Base-by-base conservation (phyloP, 345 rosid species). In the Pseudoturritis turrita region DNA sequence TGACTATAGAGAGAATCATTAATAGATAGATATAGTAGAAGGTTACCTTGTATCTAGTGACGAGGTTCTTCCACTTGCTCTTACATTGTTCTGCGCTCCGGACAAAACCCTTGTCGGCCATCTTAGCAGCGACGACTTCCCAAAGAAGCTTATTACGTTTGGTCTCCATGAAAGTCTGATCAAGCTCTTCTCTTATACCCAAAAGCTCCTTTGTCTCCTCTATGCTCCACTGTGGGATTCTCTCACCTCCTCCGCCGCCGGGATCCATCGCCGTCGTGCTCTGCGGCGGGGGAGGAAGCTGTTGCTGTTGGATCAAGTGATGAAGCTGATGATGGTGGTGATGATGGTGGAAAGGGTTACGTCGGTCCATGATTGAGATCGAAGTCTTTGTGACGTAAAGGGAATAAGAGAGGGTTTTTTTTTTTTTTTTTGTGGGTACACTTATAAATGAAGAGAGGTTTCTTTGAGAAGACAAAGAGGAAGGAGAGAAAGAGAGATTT, bases 41-140 rank as follows among this genome's bases (percentile, higher is more conserved):
- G 44, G 28, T 84, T 49, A 95, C 99, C 96, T 91, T 95, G 70
- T 87, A 95, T 66, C 99, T 88, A 19, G 98, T 87, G 67, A 91
- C 92, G 59, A 95, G 97, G 71, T 95, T 95, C 68, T 95, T 95
- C 99, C 99, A 95, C 81, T 95, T 95, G 87, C 98, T 89, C 83
- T 91, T 95, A 87, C 99, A 95, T 92, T 95, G 99, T 58, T 91
- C 99, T 6, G 96, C 74, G 80, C 93, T 95, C 2, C 99, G 96
- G 73, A 75, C 78, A 53, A 73, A 91, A 58, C 98, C 97, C 68
- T 84, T 87, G 40, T 88, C 98, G 55, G 81, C 89, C 97, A 95
- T 87, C 69, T 73, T 82, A 11, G 84, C 76, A 40, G 96, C 80
- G 23, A 89, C 85, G 15, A 91, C 84, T 76, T 88, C 94, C 99